phyloP scores from a whole-genome alignment of 2,329 filamentous ascomycete species.

The Clonostachys byssicola region DNA sequence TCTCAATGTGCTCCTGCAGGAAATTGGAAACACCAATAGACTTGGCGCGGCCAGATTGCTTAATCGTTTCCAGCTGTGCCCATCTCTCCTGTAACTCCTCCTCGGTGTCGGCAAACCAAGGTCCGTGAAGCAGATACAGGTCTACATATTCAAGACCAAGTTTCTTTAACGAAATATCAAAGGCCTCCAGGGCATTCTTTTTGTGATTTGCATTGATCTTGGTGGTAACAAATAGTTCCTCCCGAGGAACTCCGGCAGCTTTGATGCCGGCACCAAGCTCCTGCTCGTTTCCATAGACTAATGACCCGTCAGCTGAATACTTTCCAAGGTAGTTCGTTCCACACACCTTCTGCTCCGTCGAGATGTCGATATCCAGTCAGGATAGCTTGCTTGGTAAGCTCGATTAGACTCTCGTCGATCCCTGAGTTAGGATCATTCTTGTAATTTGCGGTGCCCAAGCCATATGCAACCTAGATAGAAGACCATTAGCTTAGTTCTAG shows the following conservation, averaged over 20 bases:
- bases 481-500: too few relatives aligned
- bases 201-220: constrained; percentile 39
- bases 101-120: constrained; percentile 44
- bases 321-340: neutral
- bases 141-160: constrained; percentile 70
- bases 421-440: neutral
- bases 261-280: constrained; percentile 72
- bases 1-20: constrained; percentile 48
- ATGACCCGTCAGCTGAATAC: neutral
- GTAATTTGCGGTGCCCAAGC: constrained; percentile 1
- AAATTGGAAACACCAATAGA: constrained; percentile 81
- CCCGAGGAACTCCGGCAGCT: constrained; percentile 58
- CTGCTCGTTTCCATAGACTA: constrained; percentile 60
- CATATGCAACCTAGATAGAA: neutral
- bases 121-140: constrained; percentile 61
- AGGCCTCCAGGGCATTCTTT: constrained; percentile 37
- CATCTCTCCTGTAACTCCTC: constrained; percentile 54
- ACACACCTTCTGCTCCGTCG: constrained; percentile 66
- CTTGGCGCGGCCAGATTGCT: constrained; percentile 58
- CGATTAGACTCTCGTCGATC: constrained; percentile 49
- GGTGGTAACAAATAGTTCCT: constrained; percentile 65
- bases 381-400: constrained; percentile 56
- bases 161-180: constrained; percentile 57
- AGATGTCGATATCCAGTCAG: constrained; percentile 67
- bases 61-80: constrained; percentile 61